A percentile compares a stretch with the other conserved stretches of the same genome.
These are phyloP conservation scores for Picochlorum sp. DNA, from an alignment of 139 green algal species.

Conservation along the genomic window DNA sequence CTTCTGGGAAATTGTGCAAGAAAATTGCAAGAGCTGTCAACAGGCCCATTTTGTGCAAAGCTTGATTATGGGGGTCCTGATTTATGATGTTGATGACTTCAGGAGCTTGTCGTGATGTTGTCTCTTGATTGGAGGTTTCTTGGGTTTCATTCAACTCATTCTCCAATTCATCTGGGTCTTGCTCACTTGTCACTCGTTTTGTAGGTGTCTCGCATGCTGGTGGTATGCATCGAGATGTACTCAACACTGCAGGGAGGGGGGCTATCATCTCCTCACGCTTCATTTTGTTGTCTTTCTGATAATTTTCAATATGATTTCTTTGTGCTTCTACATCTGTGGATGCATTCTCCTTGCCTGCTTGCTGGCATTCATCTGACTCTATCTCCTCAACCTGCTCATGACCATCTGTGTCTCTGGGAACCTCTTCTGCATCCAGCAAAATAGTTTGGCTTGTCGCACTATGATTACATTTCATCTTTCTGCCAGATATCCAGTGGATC, in stretches of 20 bases:
- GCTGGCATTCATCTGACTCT: neutral
- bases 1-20: constrained; percentile 66
- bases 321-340: neutral
- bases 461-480: neutral
- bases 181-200: neutral
- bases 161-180: neutral
- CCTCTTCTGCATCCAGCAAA: constrained; percentile 1
- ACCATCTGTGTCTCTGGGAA: neutral
- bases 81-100: constrained; percentile 18
- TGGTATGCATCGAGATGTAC: too few relatives aligned
- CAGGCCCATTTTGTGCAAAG: constrained; percentile 28
- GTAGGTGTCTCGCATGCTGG: too few relatives aligned
- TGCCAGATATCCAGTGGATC: neutral
- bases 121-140: neutral
- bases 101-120: neutral
- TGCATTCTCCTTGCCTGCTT: neutral
- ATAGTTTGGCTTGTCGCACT: constrained; percentile 1
- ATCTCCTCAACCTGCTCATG: neutral
- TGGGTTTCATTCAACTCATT: neutral
- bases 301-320: neutral
- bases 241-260: too few relatives aligned
- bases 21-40: constrained; percentile 41
- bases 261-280: too few relatives aligned
- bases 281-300: too few relatives aligned
- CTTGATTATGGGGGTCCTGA: constrained; percentile 12